phyloP scores from a whole-genome alignment of 108 stramenopile genomes.

The Schizochytrium sp. region DNA sequence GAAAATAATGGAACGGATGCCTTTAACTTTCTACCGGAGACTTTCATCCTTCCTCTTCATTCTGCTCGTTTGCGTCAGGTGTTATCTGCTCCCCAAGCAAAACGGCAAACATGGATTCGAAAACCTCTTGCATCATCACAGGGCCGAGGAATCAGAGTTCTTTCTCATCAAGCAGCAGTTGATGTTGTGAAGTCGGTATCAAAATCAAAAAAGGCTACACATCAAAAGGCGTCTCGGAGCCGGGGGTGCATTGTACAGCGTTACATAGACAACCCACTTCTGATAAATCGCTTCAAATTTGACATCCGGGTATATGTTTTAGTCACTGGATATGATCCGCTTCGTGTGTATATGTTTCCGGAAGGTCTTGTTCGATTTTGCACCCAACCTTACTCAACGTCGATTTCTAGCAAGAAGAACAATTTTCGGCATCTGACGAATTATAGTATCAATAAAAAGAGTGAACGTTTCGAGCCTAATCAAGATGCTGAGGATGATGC shows the following conservation, averaged over 20 bases:
- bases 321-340: conserved; percentile 68
- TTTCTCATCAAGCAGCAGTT: conserved; percentile 65
- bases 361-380: conserved; percentile 67
- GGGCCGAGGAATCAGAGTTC: conserved; percentile 74
- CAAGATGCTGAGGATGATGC: conserved; percentile 52
- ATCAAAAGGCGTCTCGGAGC: neutral
- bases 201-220: neutral
- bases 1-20: neutral
- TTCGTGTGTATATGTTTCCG: conserved; percentile 60
- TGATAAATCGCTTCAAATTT: conserved; percentile 85
- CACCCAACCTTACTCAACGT: conserved; percentile 61
- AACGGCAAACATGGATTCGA: conserved; percentile 65
- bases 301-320: conserved; percentile 82
- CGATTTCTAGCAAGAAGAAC: neutral
- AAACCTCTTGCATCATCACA: conserved; percentile 76
- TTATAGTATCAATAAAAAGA: conserved; percentile 80
- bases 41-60: conserved; percentile 75
- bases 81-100: neutral
- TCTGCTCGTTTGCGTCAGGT: neutral
- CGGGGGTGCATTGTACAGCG: conserved; percentile 64
- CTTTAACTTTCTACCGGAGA: conserved; percentile 70
- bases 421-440: conserved; percentile 76
- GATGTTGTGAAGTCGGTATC: conserved; percentile 1
- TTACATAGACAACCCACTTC: conserved; percentile 79
- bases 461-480: conserved; percentile 65